A percentile compares a stretch with the other conserved stretches of the same genome.
phyloP scores from a whole-genome alignment of 2,329 filamentous ascomycete species.

The Cytospora piceicola region DNA sequence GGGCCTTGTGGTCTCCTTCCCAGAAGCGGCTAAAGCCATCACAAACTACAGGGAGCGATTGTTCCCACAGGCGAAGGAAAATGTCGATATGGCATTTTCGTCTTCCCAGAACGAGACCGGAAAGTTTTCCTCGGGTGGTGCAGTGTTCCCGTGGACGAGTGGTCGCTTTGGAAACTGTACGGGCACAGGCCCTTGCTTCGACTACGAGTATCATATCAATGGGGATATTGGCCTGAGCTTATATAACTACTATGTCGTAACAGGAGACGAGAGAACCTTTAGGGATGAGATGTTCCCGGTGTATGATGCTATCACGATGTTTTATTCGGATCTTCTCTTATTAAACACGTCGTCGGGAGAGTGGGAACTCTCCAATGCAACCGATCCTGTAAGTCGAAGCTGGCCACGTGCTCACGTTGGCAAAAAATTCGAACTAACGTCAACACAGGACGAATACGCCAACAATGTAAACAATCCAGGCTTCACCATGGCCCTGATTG shows the following conservation, averaged over 20 bases:
- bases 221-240: constrained; percentile 27
- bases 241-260: constrained; percentile 27
- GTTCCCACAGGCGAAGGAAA: constrained; percentile 25
- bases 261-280: constrained; percentile 19
- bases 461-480: constrained; percentile 70
- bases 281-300: constrained; percentile 58
- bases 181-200: constrained; percentile 18
- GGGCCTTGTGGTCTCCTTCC: constrained; percentile 22
- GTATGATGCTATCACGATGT: constrained; percentile 64
- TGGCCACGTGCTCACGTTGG: too few species aligned
- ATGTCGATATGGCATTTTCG: constrained; percentile 23
- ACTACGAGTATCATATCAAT: constrained; percentile 30
- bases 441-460: constrained; percentile 65
- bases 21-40: constrained; percentile 21
- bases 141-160: constrained; percentile 27
- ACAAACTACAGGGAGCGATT: constrained; percentile 22
- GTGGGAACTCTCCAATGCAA: constrained; percentile 64
- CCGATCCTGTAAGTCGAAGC: constrained; percentile 67
- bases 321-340: constrained; percentile 63
- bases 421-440: not conserved
- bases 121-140: constrained; percentile 19
- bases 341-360: constrained; percentile 56
- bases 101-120: constrained; percentile 54
- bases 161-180: constrained; percentile 29
- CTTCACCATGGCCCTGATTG: constrained; percentile 67